Percentiles rank a stretch among this genome's conserved stretches.
Conservation (phyloP, 257 asterid species). For the Fraxinus cuspidata region DNA sequence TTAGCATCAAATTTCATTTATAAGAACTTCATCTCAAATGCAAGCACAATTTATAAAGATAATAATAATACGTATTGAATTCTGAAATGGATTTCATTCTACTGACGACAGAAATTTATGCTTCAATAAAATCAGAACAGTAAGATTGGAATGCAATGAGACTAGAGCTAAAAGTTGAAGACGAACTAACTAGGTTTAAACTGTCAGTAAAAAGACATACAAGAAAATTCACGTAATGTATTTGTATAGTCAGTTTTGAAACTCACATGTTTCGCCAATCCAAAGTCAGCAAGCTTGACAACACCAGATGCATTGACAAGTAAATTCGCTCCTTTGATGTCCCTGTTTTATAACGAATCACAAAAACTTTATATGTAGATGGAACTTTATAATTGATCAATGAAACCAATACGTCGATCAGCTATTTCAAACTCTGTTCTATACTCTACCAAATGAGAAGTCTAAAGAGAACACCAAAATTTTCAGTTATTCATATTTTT, state of each 20-base stretch:
- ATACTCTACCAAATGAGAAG: slow-evolving; percentile 13
- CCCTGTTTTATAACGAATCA: slow-evolving; percentile 48
- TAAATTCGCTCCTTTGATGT: slow-evolving; percentile 90
- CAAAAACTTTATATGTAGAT: slow-evolving; percentile 14
- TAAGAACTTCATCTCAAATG: neutral
- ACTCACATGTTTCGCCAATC: slow-evolving; percentile 90
- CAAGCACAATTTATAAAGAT: neutral
- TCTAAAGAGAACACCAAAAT: neutral
- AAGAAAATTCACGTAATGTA: neutral
- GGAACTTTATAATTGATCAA: slow-evolving; percentile 21
- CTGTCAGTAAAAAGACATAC: neutral
- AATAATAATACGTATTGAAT: neutral
- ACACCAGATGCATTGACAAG: slow-evolving; percentile 82
- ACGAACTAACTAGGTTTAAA: neutral
- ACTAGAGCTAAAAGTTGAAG: slow-evolving; percentile 14
- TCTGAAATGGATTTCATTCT: neutral
- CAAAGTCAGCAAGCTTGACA: slow-evolving; percentile 94
- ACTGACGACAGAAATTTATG: neutral
- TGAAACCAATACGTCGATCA: neutral
- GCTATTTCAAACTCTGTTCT: neutral
- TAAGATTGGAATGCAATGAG: neutral
- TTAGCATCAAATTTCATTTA: neutral
- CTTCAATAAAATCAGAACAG: neutral
- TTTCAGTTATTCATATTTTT: neutral
- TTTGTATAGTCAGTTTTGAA: slow-evolving; percentile 20